A percentile compares a stretch with the other conserved stretches of the same genome.
Conservation (phyloP, 306 rosid species). For the Inga leiocalycina region DNA sequence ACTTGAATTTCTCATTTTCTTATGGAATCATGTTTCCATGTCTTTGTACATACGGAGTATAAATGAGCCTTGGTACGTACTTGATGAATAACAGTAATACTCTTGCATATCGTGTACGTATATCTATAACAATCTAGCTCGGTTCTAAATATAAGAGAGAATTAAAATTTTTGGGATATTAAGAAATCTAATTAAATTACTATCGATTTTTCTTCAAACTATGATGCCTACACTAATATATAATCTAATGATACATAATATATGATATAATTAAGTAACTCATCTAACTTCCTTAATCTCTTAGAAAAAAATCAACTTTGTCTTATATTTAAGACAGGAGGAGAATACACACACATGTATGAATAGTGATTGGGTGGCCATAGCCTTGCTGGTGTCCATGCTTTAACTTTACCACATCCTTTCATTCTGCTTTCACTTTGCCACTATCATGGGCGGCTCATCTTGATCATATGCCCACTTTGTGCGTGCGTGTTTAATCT, state of each 20-base stretch:
- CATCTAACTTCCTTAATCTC: too few relatives aligned
- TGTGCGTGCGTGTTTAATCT: background rate
- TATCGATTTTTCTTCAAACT: too few relatives aligned
- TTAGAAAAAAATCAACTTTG: rapidly evolving
- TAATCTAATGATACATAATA: too few relatives aligned
- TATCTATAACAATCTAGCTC: too few relatives aligned
- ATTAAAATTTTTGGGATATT: too few relatives aligned
- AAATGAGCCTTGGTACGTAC: background rate
- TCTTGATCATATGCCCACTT: background rate
- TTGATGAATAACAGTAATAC: background rate
- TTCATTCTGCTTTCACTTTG: conserved; percentile 53
- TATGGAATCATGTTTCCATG: background rate
- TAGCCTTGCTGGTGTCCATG: conserved; percentile 29
- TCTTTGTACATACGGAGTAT: background rate
- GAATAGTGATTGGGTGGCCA: conserved; percentile 1
- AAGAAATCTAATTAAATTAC: too few relatives aligned
- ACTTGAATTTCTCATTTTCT: background rate
- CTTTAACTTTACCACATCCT: conserved; percentile 33
- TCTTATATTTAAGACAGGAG: too few relatives aligned
- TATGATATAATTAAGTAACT: too few relatives aligned
- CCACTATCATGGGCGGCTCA: conserved; percentile 45
- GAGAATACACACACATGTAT: too few relatives aligned
- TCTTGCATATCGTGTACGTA: background rate
- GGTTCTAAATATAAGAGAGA: too few relatives aligned
- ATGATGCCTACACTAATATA: too few relatives aligned